Evolutionary conservation across 371 early-diverging fungal species (phyloP), one percentile per base, ranked within the genome.

Genomic region (Actinomucor elegans): DNA sequence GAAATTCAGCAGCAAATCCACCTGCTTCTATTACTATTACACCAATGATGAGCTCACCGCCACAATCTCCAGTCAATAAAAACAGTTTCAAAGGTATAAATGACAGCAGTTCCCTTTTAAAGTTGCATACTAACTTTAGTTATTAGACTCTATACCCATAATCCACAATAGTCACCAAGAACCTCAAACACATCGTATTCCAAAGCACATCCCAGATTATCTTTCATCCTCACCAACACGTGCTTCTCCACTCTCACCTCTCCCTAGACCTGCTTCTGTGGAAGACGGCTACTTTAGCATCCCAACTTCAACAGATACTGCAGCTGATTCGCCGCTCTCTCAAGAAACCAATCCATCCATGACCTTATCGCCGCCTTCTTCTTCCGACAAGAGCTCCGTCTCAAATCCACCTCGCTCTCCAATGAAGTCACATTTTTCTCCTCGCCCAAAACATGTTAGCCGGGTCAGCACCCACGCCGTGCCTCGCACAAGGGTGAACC

Each of bases 201-300:
- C 32, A 33, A 8, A 18, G n/a, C 5, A 23, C n/a, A 43, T 55
- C 18, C 59, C 65, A 21, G 63, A 62, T 9, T 62, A 62, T 24
- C 44, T 64, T 9, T 48, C 55, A 5, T 24, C 55, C 10, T 66
- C 66, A 14, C 66, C 66, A 32, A 52, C 61, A 12, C 50, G 29
- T 32, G 55, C 66, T 11, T 66, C 66, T n/a, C 66, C 66, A 18
- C 38, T 66, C 11, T 66, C 66, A 6, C 66, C 66, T 15, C 23
- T 66, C 7, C 62, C 66, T 9, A 43, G 42, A 18, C 20, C 11
- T 11, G 27, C 42, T 14, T n/a, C n/a, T 24, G 36, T 20, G 36
- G 54, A 40, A 8, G 57, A 59, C 14, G 48, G 50, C 2, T 64
- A 57, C 32, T 56, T 60, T 60, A 47, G 32, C 48, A 41, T 52